Evolutionary conservation across 1,139 yeast genomes (phyloP).

Genomic region (Scheffersomyces titani): DNA sequence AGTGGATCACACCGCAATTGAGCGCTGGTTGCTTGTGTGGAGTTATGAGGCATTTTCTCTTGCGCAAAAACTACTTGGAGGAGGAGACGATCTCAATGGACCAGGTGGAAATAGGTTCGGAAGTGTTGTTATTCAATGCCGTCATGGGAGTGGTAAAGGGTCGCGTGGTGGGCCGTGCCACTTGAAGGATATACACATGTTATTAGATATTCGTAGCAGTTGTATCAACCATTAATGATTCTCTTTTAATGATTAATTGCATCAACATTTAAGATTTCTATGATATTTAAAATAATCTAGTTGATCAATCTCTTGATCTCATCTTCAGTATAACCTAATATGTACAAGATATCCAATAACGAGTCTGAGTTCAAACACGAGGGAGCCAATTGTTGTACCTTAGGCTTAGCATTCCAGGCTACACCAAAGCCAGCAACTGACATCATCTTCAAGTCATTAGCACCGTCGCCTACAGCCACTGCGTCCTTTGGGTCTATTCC

Average conservation of each 20-base stretch:
- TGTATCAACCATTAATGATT: neutral
- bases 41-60: conserved; percentile 66
- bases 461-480: conserved; percentile 97
- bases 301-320: conserved; percentile 43
- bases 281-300: conserved; percentile 4
- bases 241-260: neutral
- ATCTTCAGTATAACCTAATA: conserved; percentile 70
- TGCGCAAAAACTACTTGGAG: conserved; percentile 54
- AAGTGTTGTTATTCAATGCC: conserved; percentile 75
- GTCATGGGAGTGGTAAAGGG: conserved; percentile 80
- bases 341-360: conserved; percentile 73
- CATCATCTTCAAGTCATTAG: conserved; percentile 96
- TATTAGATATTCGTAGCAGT: neutral
- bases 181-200: neutral
- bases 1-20: conserved; percentile 81
- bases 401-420: conserved; percentile 97
- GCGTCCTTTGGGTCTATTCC: conserved; percentile 55
- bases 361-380: conserved; percentile 71
- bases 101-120: conserved; percentile 60
- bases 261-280: too few relatives aligned
- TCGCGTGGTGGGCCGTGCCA: conserved; percentile 24
- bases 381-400: conserved; percentile 82
- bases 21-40: conserved; percentile 86
- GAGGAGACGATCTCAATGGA: conserved; percentile 53
- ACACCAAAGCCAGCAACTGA: conserved; percentile 87